Conservation (phyloP, 2,329 filamentous ascomycete genomes). For the Fusarium falciforme region DNA sequence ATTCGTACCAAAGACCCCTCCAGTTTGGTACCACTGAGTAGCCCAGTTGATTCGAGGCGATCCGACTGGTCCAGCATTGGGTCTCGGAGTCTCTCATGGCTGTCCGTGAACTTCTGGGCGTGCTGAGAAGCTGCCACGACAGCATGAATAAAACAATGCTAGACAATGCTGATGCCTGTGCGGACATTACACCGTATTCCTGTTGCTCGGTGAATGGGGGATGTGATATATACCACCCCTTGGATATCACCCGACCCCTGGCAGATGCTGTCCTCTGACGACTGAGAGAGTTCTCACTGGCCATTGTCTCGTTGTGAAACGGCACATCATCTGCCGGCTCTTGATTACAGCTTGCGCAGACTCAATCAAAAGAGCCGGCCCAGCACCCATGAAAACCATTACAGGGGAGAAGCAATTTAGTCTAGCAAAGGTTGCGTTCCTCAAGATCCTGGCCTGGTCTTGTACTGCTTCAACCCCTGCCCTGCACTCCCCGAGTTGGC, state of each 20-base stretch:
- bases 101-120: slow-evolving; percentile 20
- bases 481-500: neutral
- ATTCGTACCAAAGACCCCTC: slow-evolving; percentile 17
- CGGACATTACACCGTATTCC: neutral
- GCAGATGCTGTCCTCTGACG: neutral
- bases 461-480: neutral
- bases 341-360: neutral
- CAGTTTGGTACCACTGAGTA: slow-evolving; percentile 25
- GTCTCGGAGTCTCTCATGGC: slow-evolving; percentile 17
- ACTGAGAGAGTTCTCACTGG: slow-evolving; percentile 11
- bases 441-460: neutral
- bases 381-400: neutral
- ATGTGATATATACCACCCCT: neutral
- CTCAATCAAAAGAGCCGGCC: neutral
- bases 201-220: neutral
- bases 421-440: neutral
- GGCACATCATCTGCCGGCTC: neutral
- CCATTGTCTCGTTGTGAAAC: neutral
- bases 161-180: slow-evolving; percentile 2
- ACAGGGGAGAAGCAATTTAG: neutral
- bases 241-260: neutral
- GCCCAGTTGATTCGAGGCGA: slow-evolving; percentile 26
- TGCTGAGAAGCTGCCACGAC: slow-evolving; percentile 32
- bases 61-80: slow-evolving; percentile 32
- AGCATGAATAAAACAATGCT: slow-evolving; percentile 22